A percentile compares a stretch with the other conserved stretches of the same genome.
phyloP scores from a whole-genome alignment of 1,139 yeast species.

The Saccharomyces hybrid region DNA sequence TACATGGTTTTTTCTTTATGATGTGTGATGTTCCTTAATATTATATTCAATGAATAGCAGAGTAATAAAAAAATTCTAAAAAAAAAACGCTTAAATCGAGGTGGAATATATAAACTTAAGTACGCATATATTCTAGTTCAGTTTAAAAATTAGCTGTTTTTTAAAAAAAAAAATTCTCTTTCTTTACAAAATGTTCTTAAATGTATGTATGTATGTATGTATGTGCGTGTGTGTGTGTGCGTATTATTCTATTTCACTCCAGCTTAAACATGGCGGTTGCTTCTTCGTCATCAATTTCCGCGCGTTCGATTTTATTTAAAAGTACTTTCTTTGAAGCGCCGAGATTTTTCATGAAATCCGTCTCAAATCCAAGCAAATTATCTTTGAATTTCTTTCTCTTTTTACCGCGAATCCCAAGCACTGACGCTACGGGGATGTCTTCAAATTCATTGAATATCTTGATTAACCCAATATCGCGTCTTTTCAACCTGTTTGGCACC shows the following conservation, averaged over 20 bases:
- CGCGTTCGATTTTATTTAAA: conserved; percentile 3
- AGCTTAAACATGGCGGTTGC: not conserved
- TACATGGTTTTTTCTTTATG: not conserved
- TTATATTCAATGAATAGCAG: not conserved
- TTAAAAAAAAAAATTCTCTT: not conserved
- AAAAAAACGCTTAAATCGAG: not conserved
- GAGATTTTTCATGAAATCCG: conserved; percentile 25
- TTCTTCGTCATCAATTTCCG: conserved; percentile 6
- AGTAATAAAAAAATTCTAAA: not conserved
- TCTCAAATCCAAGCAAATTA: conserved; percentile 29
- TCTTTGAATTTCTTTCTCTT: conserved; percentile 31
- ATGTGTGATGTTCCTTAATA: conserved; percentile 1
- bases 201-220: not conserved
- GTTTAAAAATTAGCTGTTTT: not conserved
- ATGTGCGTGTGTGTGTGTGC: not conserved
- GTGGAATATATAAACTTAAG: not conserved
- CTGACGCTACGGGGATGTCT: conserved; percentile 31
- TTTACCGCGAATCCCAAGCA: conserved; percentile 32
- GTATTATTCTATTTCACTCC: not conserved
- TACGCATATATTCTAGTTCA: not conserved
- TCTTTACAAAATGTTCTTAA: not conserved
- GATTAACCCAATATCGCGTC: conserved; percentile 27
- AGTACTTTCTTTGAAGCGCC: conserved; percentile 21
- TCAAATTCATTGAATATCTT: conserved; percentile 30
- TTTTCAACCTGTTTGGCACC: conserved; percentile 15